Evolutionary conservation across 2,329 filamentous ascomycete genomes (phyloP).

Genomic region (Lachnellula suecica): DNA sequence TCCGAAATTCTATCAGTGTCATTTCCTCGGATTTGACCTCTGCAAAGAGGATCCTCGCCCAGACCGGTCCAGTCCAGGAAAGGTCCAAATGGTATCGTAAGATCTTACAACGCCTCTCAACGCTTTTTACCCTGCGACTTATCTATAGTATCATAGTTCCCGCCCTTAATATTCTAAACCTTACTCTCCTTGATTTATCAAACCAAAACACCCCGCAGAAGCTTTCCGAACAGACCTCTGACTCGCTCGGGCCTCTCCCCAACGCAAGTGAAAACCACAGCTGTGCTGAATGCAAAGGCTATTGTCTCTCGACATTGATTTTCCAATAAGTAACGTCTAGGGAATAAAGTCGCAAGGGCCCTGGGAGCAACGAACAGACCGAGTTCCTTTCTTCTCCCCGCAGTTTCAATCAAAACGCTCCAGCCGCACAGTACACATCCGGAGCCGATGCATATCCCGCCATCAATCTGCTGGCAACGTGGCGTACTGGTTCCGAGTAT

Average conservation of each 20-base stretch:
- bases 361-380: constrained; percentile 79
- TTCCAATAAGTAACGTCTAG: constrained; percentile 62
- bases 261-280: constrained; percentile 68
- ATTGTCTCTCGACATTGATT: constrained; percentile 67
- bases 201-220: constrained; percentile 41
- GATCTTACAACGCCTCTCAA: not conserved
- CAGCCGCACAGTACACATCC: constrained; percentile 78
- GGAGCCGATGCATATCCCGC: constrained; percentile 66
- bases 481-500: constrained; percentile 55
- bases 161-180: not conserved
- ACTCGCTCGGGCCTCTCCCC: constrained; percentile 62
- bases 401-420: constrained; percentile 73
- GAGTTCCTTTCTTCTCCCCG: constrained; percentile 68
- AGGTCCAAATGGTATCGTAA: too few species aligned
- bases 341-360: constrained; percentile 72
- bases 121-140: not conserved
- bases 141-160: too few species aligned
- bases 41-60: not conserved
- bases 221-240: constrained; percentile 64
- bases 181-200: not conserved
- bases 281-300: constrained; percentile 66
- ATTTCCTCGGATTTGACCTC: too few species aligned
- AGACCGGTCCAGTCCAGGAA: too few species aligned
- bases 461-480: constrained; percentile 52
- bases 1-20: too few species aligned